Percentiles rank a stretch among this genome's conserved stretches.
Conservation (phyloP, 2,329 filamentous ascomycete genomes). For the Ceratocystis harringtonii region DNA sequence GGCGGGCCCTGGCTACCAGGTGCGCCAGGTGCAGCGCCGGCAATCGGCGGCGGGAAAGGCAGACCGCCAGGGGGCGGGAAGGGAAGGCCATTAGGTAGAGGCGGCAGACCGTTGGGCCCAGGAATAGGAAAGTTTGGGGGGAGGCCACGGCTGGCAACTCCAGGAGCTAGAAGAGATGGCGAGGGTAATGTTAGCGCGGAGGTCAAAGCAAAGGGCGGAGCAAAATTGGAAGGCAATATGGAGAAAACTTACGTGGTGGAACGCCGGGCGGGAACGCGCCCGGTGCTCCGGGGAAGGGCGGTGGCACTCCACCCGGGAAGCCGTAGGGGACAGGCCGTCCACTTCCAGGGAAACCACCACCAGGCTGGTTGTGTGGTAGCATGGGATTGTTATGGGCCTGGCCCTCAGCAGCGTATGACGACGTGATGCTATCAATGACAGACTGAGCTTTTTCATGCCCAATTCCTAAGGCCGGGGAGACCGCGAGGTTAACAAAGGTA, state of each 20-base stretch:
- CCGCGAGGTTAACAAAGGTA: no score
- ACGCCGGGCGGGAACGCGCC: slow-evolving; percentile 26
- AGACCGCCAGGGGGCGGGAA: slow-evolving; percentile 28
- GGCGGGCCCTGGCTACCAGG: slow-evolving; percentile 22
- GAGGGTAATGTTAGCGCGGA: background rate
- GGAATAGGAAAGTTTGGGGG: slow-evolving; percentile 32
- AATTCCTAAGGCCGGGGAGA: slow-evolving; percentile 48
- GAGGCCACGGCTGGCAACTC: slow-evolving; percentile 35
- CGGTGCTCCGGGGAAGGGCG: slow-evolving; percentile 23
- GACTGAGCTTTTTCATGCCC: slow-evolving; percentile 97
- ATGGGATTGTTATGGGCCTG: slow-evolving; percentile 76
- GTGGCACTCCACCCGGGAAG: slow-evolving; percentile 28
- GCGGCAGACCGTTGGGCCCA: slow-evolving; percentile 26
- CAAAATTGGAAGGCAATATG: slow-evolving; percentile 5
- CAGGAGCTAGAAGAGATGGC: slow-evolving; percentile 30
- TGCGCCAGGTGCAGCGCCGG: slow-evolving; percentile 27
- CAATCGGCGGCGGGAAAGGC: slow-evolving; percentile 23
- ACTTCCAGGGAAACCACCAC: slow-evolving; percentile 30
- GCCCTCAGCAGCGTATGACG: slow-evolving; percentile 86
- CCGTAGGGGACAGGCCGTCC: slow-evolving; percentile 22
- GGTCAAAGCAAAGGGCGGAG: background rate
- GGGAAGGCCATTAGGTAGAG: slow-evolving; percentile 30
- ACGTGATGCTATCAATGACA: slow-evolving; percentile 95
- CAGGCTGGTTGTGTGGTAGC: slow-evolving; percentile 54
- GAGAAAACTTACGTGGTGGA: slow-evolving; percentile 35